phyloP scores from a whole-genome alignment of 805 yeast genomes.

The Cyberlindnera euphorbiae region DNA sequence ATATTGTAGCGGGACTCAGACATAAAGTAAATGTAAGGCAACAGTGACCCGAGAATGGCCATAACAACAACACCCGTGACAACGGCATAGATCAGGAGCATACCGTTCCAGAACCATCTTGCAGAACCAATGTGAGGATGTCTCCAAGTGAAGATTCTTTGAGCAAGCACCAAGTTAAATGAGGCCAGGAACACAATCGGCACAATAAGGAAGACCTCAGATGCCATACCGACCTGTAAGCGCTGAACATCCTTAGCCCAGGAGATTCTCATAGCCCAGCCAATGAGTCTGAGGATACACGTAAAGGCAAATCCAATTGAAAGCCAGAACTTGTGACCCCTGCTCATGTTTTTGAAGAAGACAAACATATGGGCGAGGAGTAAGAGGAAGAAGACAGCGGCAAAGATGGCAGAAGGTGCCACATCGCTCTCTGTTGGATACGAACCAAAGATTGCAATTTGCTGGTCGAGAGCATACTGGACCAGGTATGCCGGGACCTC shows the following conservation, averaged over 20 bases:
- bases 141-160: conserved; percentile 70
- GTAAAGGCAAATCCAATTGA: conserved; percentile 51
- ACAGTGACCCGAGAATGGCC: conserved; percentile 60
- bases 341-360: conserved; percentile 40
- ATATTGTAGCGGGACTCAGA: conserved; percentile 38
- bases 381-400: conserved; percentile 47
- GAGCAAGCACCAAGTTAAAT: conserved; percentile 61
- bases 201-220: conserved; percentile 50
- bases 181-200: conserved; percentile 57
- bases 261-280: conserved; percentile 50
- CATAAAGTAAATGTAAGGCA: conserved; percentile 56
- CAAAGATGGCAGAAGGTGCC: conserved; percentile 57
- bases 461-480: conserved; percentile 34
- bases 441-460: conserved; percentile 56
- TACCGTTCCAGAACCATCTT: conserved; percentile 42
- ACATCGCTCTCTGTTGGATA: conserved; percentile 51
- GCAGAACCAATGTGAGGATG: conserved; percentile 67
- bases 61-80: conserved; percentile 58
- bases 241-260: conserved; percentile 53
- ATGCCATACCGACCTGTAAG: conserved; percentile 48
- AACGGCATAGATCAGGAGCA: conserved; percentile 46
- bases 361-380: conserved; percentile 42
- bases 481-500: conserved; percentile 37
- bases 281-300: conserved; percentile 48
- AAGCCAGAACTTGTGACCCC: conserved; percentile 60